Base-by-base conservation (phyloP, 1,284 basidiomycete genomes). In the Ustilago tritici region DNA sequence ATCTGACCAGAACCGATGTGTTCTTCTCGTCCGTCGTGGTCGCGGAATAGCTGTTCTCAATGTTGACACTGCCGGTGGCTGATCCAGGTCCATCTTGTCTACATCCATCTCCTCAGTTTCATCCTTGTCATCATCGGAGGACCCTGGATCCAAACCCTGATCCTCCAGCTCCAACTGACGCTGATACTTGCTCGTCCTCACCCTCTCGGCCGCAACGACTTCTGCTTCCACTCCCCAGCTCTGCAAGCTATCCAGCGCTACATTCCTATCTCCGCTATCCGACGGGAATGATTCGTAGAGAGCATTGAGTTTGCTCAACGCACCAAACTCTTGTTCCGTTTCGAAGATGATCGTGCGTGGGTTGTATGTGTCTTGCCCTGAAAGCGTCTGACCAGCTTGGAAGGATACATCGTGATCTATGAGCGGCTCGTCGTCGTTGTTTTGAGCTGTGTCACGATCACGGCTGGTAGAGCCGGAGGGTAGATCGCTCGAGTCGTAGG, bases 371-470 rank as follows among this genome's bases (percentile, higher is more conserved):
- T 79, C 76, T 49, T 78, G 64, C 15, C 82, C 79, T 7, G 64
- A 60, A 10, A 60, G 57, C 7, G 81, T 78, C n/a, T 80, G 65
- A 4, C 84, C 83, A 19, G 71, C 76, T 28, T 76, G 75, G 38
- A 84, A 84, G 12, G 82, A 81, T 32, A 82, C 73, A 34, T 81
- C 82, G 38, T 82, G 82, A 47, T 84, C 83, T 28, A 84, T 68
- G 14, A 83, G 63, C 1, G 80, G 71, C 5, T 69, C 72, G 6
- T 68, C 57, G 0, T 66, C 64, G 4, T 58, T 32, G 2, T 57
- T 50, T 31, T 50, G 23, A 10, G 28, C 49, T 5, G 47, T 34
- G 10, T 76, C 53, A 14, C 19, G 59, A 17, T 60, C 49, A 43
- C 52, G 56, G 23, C 59, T 61, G 43, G 43, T 75, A n/a, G 73